Evolutionary conservation across 163 green algal genomes (phyloP), one percentile per base, ranked within the genome.

Genomic region (Prototheca wickerhamii): DNA sequence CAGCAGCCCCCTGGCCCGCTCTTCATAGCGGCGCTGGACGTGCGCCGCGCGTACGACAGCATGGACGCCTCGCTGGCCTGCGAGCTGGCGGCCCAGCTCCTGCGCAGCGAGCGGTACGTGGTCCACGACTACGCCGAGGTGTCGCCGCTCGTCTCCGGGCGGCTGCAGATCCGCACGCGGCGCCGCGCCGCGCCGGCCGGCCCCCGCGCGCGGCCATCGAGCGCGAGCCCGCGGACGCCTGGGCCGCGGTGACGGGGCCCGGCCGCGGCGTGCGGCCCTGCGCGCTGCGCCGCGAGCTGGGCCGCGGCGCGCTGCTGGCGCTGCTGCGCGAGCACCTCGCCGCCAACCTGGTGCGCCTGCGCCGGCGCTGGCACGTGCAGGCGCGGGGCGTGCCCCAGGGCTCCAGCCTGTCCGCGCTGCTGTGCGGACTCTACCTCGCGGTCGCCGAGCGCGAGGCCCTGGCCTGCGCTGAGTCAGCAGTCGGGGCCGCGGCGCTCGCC

Each of bases 401-500:
- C 59, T 84, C 76, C 31, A 79, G 88, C 29, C 77, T 91, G 4
- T 91, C 81, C 34, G 82, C 80, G 17, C 76, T 97, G 55, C 82
- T 97, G 51, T 97, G 90, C 79, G 84, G 71, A 65, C 65, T 96
- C 17, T 96, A 92, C 82, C 88, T 96, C 53, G 90, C 75, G 3
- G 65, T 88, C 60, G 34, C 96, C 58, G 90, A 97, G 77, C 33
- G 26, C 18, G 40, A 32, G 1, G 74, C 86, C 57, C 68, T 93
- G 61, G 68, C n/a, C n/a, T n/a, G n/a, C 79, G 33, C 77, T 79
- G 2, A 66, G n/a, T 93, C 10, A 65, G 92, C 51, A 73, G 72
- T 3, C n/a, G n/a, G n/a, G n/a, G n/a, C n/a, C n/a, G 12, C 40
- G 40, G 12, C 40, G 12, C 12, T 12, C 26, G 23, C n/a, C 60